Evolutionary conservation across 1,139 yeast genomes (phyloP).

Genomic region (Saccharomycopsis hybrid): DNA sequence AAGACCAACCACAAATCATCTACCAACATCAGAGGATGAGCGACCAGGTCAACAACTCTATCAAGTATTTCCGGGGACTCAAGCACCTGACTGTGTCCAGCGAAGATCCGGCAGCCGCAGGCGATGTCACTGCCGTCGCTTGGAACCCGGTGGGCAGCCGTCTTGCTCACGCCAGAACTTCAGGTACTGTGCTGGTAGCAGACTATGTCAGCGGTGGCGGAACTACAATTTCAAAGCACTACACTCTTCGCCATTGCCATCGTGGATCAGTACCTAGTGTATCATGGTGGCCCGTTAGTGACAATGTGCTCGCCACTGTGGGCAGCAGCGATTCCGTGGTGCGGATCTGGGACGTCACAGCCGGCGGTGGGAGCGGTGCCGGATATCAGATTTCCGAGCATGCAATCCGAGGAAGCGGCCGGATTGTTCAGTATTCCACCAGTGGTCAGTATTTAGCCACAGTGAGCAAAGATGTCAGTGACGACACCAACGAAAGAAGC

Average conservation of each 20-base stretch:
- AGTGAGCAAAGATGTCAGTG: slow-evolving; percentile 32
- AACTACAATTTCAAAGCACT: background rate
- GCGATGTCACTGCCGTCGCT: too few relatives aligned
- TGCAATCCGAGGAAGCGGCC: slow-evolving; percentile 29
- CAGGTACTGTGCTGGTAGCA: background rate
- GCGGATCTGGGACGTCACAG: slow-evolving; percentile 49
- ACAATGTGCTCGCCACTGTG: slow-evolving; percentile 50
- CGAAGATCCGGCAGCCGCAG: too few relatives aligned
- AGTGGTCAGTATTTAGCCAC: slow-evolving; percentile 51
- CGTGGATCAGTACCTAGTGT: slow-evolving; percentile 37
- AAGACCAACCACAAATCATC: too few relatives aligned
- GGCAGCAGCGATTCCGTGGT: slow-evolving; percentile 48
- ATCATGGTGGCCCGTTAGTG: slow-evolving; percentile 56
- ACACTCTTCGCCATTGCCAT: slow-evolving; percentile 6
- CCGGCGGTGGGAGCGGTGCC: slow-evolving; percentile 22
- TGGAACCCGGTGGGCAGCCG: slow-evolving; percentile 41
- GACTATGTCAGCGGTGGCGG: background rate
- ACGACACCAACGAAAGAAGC: slow-evolving; percentile 19
- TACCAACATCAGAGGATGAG: too few relatives aligned
- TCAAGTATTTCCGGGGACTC: too few relatives aligned
- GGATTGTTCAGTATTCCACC: slow-evolving; percentile 39
- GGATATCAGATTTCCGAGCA: slow-evolving; percentile 31
- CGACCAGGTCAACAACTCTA: too few relatives aligned
- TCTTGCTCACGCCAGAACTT: slow-evolving; percentile 39
- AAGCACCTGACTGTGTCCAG: too few relatives aligned